Evolutionary conservation across 345 rosid species (phyloP).

Genomic region (Arabidopsis arenosa): DNA sequence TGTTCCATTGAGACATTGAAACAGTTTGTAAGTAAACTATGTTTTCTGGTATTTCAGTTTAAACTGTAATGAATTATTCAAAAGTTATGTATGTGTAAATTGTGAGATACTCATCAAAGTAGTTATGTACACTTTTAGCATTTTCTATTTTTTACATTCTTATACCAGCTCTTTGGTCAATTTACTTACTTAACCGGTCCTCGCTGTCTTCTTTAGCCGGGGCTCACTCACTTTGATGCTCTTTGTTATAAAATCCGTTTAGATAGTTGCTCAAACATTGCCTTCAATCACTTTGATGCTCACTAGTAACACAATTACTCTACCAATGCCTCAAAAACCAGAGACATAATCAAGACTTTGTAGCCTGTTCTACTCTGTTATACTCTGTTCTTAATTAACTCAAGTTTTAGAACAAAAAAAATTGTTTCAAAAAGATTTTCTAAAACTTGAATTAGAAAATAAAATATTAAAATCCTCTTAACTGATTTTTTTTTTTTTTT

Average conservation of each 20-base stretch:
- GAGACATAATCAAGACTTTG: too few species aligned
- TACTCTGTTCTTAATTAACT: too few species aligned
- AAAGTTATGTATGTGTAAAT: background rate
- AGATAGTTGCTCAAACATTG: background rate
- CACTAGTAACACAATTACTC: background rate
- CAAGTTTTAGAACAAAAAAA: too few species aligned
- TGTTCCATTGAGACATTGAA: background rate
- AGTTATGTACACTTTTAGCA: background rate
- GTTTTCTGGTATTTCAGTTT: background rate
- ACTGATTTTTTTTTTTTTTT: too few species aligned
- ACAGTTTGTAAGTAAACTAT: background rate
- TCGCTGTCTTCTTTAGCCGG: too few species aligned
- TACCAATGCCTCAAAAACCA: slow-evolving; percentile 30
- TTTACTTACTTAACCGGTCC: too few species aligned
- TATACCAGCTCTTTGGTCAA: background rate
- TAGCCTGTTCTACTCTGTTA: too few species aligned
- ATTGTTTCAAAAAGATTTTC: too few species aligned
- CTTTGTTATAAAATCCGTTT: background rate
- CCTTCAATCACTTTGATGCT: slow-evolving; percentile 28
- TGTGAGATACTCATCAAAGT: too few species aligned
- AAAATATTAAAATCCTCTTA: too few species aligned
- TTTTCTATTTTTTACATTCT: background rate
- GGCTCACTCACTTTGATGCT: too few species aligned
- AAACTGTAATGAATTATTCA: background rate
- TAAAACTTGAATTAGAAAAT: too few species aligned